phyloP scores from a whole-genome alignment of 2,329 filamentous ascomycete species.

The Myriosclerotinia curreyana region DNA sequence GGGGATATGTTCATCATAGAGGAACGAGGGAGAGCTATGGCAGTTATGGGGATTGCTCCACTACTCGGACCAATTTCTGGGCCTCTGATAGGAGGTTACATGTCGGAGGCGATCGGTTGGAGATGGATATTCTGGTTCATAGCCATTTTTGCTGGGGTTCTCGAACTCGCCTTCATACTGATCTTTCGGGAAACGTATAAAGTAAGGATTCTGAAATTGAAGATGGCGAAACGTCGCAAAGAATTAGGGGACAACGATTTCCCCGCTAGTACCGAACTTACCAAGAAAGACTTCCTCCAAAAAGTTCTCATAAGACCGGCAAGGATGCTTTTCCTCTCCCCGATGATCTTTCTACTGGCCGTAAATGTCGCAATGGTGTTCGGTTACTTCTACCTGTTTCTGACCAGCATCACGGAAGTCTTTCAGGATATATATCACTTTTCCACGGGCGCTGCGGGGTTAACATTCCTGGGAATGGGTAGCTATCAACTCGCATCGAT shows the following conservation, averaged over 20 bases:
- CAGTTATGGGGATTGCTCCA: constrained; percentile 36
- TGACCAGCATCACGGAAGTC: constrained; percentile 45
- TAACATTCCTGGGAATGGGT: constrained; percentile 54
- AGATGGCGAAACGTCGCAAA: constrained; percentile 41
- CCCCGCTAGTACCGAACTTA: too few species aligned
- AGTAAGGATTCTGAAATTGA: constrained; percentile 49
- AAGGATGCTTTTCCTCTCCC: constrained; percentile 46
- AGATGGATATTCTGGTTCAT: constrained; percentile 52
- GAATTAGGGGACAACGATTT: constrained; percentile 39
- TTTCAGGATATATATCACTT: constrained; percentile 42
- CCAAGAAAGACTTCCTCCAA: constrained; percentile 29
- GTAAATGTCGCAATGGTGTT: constrained; percentile 45
- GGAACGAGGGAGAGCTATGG: constrained; percentile 44
- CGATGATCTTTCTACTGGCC: constrained; percentile 48
- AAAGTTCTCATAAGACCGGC: constrained; percentile 42
- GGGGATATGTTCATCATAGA: constrained; percentile 48
- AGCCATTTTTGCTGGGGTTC: constrained; percentile 42
- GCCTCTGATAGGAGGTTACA: constrained; percentile 38
- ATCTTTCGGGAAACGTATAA: constrained; percentile 59
- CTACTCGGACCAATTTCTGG: constrained; percentile 37
- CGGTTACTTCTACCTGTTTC: constrained; percentile 47
- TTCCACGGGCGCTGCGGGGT: constrained; percentile 51
- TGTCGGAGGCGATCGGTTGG: constrained; percentile 49
- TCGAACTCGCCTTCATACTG: constrained; percentile 45
- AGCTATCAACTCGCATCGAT: constrained; percentile 12